Evolutionary conservation across 2,329 filamentous ascomycete genomes (phyloP).

Genomic region (Trichoderma aggressivum): DNA sequence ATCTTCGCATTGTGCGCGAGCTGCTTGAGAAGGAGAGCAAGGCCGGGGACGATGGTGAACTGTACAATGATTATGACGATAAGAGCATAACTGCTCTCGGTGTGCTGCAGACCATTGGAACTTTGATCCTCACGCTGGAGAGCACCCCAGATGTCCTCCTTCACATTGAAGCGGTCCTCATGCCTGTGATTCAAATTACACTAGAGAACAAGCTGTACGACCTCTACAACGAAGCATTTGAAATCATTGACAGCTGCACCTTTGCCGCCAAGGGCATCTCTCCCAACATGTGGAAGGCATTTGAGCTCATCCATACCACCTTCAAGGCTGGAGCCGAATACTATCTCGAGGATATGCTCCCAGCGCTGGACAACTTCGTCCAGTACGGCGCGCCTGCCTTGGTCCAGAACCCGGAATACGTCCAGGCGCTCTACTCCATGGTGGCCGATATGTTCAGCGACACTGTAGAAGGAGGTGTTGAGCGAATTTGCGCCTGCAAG

Average conservation of each 20-base stretch:
- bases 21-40: slow-evolving; percentile 83
- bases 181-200: slow-evolving; percentile 95
- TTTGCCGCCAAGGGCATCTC: slow-evolving; percentile 96
- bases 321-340: slow-evolving; percentile 97
- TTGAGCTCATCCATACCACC: slow-evolving; percentile 92
- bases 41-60: slow-evolving; percentile 70
- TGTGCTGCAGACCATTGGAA: slow-evolving; percentile 95
- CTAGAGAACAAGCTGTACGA: slow-evolving; percentile 92
- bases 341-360: slow-evolving; percentile 98
- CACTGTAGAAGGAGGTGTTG: slow-evolving; percentile 86
- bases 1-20: slow-evolving; percentile 88
- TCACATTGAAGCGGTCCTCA: slow-evolving; percentile 91
- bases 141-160: slow-evolving; percentile 93
- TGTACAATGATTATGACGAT: slow-evolving; percentile 92
- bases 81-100: slow-evolving; percentile 97
- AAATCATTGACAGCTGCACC: slow-evolving; percentile 98
- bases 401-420: slow-evolving; percentile 78
- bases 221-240: slow-evolving; percentile 96
- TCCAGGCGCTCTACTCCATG: slow-evolving; percentile 88
- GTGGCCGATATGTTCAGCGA: slow-evolving; percentile 92
- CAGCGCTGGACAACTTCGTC: slow-evolving; percentile 95
- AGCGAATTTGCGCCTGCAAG: slow-evolving; percentile 96
- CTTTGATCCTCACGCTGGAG: slow-evolving; percentile 91
- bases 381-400: slow-evolving; percentile 83
- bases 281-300: slow-evolving; percentile 96